Evolutionary conservation across 257 asterid species (phyloP).

Genomic region (Oldenlandia corymbosa): DNA sequence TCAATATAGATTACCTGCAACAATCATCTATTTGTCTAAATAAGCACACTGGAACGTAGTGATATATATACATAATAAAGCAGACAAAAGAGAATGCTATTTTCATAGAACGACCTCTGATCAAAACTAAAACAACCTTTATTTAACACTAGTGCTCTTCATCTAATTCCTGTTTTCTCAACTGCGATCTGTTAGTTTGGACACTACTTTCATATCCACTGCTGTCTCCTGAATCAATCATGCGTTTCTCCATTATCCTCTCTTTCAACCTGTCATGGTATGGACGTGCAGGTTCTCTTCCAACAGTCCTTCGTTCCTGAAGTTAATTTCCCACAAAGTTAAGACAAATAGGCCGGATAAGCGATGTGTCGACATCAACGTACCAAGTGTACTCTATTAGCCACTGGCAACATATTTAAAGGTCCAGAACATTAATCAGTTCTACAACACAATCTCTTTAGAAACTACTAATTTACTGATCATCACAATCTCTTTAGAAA

Average conservation of each 20-base stretch:
- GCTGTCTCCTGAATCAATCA: conserved; percentile 69
- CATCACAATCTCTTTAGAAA: too few species aligned
- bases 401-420: too few species aligned
- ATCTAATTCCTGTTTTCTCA: conserved; percentile 61
- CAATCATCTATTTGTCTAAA: conserved; percentile 15
- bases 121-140: conserved; percentile 9
- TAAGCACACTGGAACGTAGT: conserved; percentile 26
- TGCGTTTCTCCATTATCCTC: conserved; percentile 36
- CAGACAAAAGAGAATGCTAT: conserved; percentile 6
- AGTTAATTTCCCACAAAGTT: too few species aligned
- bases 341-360: background rate
- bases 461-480: too few species aligned
- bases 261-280: conserved; percentile 37
- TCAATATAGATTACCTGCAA: too few species aligned
- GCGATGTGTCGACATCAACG: too few species aligned
- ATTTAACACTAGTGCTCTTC: conserved; percentile 37
- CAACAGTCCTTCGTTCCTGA: conserved; percentile 56
- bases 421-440: too few species aligned
- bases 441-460: too few species aligned
- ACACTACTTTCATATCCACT: conserved; percentile 82
- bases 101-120: conserved; percentile 10
- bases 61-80: conserved; percentile 52
- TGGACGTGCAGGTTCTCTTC: conserved; percentile 39
- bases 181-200: conserved; percentile 46
- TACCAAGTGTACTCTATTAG: too few species aligned